Conservation (phyloP, 139 green algal species). For the Chlorella sp. region DNA sequence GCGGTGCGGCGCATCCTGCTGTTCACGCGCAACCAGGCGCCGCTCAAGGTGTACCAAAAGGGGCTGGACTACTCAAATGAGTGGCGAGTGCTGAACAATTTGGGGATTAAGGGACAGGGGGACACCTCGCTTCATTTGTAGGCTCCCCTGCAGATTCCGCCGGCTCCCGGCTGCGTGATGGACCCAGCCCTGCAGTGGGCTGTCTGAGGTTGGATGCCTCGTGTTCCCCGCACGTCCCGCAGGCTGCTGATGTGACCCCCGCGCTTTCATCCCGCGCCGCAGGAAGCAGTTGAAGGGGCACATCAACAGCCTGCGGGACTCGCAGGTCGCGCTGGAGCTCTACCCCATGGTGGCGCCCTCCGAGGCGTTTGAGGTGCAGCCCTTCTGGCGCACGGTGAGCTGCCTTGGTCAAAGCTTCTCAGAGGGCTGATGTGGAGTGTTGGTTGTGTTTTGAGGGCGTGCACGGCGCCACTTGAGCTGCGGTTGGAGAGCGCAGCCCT, state of each 20-base stretch:
- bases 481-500: not conserved
- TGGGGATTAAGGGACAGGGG: too few relatives aligned
- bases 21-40: slow-evolving; percentile 22
- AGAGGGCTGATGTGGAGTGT: not conserved
- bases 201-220: too few relatives aligned
- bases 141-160: too few relatives aligned
- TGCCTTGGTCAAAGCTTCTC: not conserved
- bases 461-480: not conserved
- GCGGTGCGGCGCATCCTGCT: slow-evolving; percentile 12
- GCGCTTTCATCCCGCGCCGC: not conserved
- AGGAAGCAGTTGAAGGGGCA: not conserved
- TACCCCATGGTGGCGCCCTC: slow-evolving; percentile 26
- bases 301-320: not conserved
- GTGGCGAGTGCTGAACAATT: not conserved
- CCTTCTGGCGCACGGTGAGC: slow-evolving; percentile 24
- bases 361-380: not conserved
- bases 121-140: too few relatives aligned
- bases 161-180: too few relatives aligned
- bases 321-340: not conserved
- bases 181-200: too few relatives aligned
- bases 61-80: not conserved
- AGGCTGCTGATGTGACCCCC: too few relatives aligned
- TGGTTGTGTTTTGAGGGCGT: too few relatives aligned
- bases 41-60: not conserved
- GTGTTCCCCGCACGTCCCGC: too few relatives aligned